phyloP scores from a whole-genome alignment of 805 yeast species.

The Pichia insulana region DNA sequence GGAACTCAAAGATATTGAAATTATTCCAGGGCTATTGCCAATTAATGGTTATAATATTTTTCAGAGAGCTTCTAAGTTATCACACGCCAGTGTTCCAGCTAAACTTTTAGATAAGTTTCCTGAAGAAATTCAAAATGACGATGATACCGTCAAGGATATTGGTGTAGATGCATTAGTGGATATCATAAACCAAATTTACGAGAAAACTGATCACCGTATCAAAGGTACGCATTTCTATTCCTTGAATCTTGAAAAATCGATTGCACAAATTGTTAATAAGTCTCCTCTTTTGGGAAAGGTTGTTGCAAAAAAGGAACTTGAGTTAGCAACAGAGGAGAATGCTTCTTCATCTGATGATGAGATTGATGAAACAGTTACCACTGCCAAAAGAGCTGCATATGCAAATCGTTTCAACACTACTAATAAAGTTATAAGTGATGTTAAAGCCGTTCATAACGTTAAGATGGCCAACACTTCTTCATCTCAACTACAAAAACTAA shows the following conservation, averaged over 20 bases:
- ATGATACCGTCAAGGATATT: constrained; percentile 66
- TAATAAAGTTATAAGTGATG: constrained; percentile 23
- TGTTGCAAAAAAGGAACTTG: constrained; percentile 30
- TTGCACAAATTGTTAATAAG: constrained; percentile 70
- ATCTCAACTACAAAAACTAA: constrained; percentile 44
- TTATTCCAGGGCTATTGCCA: constrained; percentile 89
- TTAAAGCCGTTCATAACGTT: constrained; percentile 8
- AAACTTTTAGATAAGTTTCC: constrained; percentile 46
- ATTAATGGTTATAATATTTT: constrained; percentile 77
- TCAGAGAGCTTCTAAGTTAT: constrained; percentile 78
- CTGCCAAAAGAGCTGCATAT: constrained; percentile 31
- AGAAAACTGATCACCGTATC: constrained; percentile 46
- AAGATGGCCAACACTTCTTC: constrained; percentile 15
- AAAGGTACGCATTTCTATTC: constrained; percentile 90
- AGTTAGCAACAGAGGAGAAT: constrained; percentile 30
- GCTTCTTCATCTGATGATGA: constrained; percentile 27
- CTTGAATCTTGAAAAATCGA: constrained; percentile 83
- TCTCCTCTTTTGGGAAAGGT: constrained; percentile 46
- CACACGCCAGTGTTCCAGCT: constrained; percentile 77
- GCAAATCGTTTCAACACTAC: constrained; percentile 25
- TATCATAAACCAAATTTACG: constrained; percentile 49
- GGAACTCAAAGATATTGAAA: constrained; percentile 37
- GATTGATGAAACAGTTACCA: constrained; percentile 22
- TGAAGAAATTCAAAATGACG: constrained; percentile 54
- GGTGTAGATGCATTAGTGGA: constrained; percentile 71